Evolutionary conservation across 805 yeast genomes (phyloP), one percentile per base, ranked within the genome.

Genomic region (Starmera caribaea): DNA sequence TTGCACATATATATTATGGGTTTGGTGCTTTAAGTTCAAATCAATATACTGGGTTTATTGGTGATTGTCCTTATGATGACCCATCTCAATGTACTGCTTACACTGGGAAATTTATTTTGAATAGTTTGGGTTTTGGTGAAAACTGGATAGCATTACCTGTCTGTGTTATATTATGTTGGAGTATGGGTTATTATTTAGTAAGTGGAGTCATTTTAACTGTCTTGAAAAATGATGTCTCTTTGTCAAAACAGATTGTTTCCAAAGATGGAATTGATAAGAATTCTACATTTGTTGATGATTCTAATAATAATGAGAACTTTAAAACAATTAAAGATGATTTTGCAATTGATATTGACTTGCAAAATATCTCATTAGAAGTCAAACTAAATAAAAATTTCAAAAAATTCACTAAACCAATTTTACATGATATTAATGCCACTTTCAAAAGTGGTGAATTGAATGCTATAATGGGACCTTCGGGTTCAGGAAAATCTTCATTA

Each of bases 401-500:
- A 36, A 31, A 34, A 39, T 10, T 34, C 28, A 12, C 43, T 38
- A 24, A 21, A 8, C 4, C 44, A 43, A 4, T 54, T 8, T 41
- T 54, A 13, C 29, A 43, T 16, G 44, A 45, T 28, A 40, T 54
- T 14, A 39, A 46, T 30, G 53, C 58, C 4, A 21, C 38, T 11
- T 54, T 54, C 43, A 49, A 52, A 38, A 41, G 51, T 16, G 57
- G 59, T 2, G 74, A 76, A 11, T 63, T 83, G 13, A 83, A 81
- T 53, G 86, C 80, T 2, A 81, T 83, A 30, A 73, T 82, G 79
- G 92, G 92, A 0, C 90, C 90, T 0, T 81, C 89, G 1, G 90
- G 90, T 1, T 76, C 83, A 0, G 92, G 92, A 3, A 82, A 82
- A 49, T 76, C 87, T 0, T 74, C 89, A 0, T 55, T 83, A 32